Evolutionary conservation across 192 early-diverging fungal species (phyloP), one percentile per base, ranked within the genome.

Genomic region (Chytriomyces hyalinus): DNA sequence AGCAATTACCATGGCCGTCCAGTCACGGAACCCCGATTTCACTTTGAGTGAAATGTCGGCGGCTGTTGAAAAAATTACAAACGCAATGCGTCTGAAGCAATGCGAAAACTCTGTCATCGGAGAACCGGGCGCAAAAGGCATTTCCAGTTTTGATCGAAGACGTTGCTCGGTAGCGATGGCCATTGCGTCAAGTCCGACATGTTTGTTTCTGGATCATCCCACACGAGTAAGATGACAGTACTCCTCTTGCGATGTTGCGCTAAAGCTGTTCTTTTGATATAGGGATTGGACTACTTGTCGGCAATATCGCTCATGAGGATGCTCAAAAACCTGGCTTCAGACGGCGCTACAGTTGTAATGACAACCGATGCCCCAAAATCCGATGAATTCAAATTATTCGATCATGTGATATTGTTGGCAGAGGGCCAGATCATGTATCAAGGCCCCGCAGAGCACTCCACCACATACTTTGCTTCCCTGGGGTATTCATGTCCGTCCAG

Each of bases 131-230:
- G 80, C 78, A 67, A 91, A 92, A 79, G 92, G 91, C 22, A 79
- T 93, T 6, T 91, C 89, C 13, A 92, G 92, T 5, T 92, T 92
- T 43, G 92, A 92, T 69, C 86, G 87, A 59, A 92, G 92, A 76
- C 91, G 92, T 36, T 86, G 89, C 11, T 88, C 89, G 44, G 92
- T 94, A 22, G 92, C 88, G 11, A 88, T 88, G 85, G 80, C 92
- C 67, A 82, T 91, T 36, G 79, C 93, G 57, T 89, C 88, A 7
- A 84, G 89, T 43, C 84, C 92, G 6, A 83, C 86, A 48, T 81
- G 92, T 22, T 67, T 94, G 49, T 88, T 92, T 65, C 81, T 91
- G 15, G 90, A 92, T 65, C 89, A 92, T 70, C 91, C 91, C 13
- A 92, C 92, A 5, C 90, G 24, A 62, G 75, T 74, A 74, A 44